phyloP scores from a whole-genome alignment of 352 stramenopile species.

The Thalassiosira mediterranea region DNA sequence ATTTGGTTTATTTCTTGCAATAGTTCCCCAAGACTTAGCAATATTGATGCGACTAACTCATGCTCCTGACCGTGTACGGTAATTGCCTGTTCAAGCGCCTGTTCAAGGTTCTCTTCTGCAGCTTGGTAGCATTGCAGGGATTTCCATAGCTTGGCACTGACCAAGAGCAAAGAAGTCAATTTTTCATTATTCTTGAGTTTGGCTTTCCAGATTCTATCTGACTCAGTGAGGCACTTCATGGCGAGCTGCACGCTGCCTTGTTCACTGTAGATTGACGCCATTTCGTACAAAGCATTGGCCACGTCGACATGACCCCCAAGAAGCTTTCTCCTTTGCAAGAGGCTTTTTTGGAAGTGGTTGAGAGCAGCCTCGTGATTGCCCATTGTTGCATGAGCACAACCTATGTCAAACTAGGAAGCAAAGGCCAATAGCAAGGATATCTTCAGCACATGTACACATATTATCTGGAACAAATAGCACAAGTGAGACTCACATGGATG shows the following conservation, averaged over 20 bases:
- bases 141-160: constrained; percentile 59
- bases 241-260: constrained; percentile 29
- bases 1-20: constrained; percentile 58
- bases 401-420: constrained; percentile 56
- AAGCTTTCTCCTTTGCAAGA: constrained; percentile 40
- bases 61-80: constrained; percentile 47
- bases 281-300: constrained; percentile 60
- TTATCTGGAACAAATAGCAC: neutral
- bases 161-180: constrained; percentile 42
- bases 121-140: constrained; percentile 36
- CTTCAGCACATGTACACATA: neutral
- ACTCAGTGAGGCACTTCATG: constrained; percentile 43
- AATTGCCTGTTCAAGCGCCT: constrained; percentile 52
- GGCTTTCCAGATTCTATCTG: constrained; percentile 54
- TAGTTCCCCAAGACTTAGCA: constrained; percentile 54
- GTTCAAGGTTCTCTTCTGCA: constrained; percentile 51
- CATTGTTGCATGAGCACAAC: constrained; percentile 42
- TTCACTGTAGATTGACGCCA: constrained; percentile 38
- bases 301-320: constrained; percentile 59
- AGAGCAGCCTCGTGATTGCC: constrained; percentile 34
- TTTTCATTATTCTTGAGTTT: constrained; percentile 57
- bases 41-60: constrained; percentile 42
- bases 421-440: neutral
- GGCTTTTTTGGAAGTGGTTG: constrained; percentile 44
- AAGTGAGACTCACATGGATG: constrained; percentile 42